These are phyloP conservation scores for Quercus lobata DNA, from an alignment of 331 rosid genomes.

Conservation along the genomic window DNA sequence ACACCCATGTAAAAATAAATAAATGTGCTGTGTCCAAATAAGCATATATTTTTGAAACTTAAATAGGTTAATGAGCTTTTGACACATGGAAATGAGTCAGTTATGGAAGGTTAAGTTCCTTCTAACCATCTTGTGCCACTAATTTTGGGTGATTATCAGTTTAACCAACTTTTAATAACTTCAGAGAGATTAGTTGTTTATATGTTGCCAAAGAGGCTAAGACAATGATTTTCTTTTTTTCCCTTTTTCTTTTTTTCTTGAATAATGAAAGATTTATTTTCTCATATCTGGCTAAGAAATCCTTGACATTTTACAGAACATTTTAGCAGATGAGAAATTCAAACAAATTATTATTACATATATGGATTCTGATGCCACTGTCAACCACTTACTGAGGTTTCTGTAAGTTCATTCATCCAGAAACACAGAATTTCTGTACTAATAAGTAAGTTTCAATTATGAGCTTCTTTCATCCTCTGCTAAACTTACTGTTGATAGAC, in stretches of 20 bases:
- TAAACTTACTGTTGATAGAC: constrained; percentile 22
- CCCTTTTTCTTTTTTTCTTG: not conserved
- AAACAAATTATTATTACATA: constrained; percentile 44
- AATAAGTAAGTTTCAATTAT: not conserved
- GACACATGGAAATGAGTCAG: constrained; percentile 1
- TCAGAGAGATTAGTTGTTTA: not conserved
- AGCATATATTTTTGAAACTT: not conserved
- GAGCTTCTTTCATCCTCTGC: not conserved
- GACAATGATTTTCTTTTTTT: not conserved
- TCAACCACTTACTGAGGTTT: constrained; percentile 64
- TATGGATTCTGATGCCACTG: constrained; percentile 51
- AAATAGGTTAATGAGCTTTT: constrained; percentile 9
- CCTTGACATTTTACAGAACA: constrained; percentile 74
- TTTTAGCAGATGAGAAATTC: constrained; percentile 59
- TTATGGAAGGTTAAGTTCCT: constrained; percentile 4
- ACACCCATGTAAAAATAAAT: not conserved
- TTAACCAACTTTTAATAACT: not conserved
- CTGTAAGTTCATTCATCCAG: constrained; percentile 53
- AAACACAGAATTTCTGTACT: not conserved
- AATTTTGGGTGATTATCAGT: not conserved
- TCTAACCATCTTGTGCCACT: constrained; percentile 3
- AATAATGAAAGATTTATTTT: constrained; percentile 1
- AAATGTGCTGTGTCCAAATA: constrained; percentile 1
- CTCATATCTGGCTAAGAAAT: constrained; percentile 18
- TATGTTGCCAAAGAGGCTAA: not conserved